Evolutionary conservation across 805 yeast species (phyloP), one percentile per base, ranked within the genome.

Genomic region (Wickerhamiella slavikovae): DNA sequence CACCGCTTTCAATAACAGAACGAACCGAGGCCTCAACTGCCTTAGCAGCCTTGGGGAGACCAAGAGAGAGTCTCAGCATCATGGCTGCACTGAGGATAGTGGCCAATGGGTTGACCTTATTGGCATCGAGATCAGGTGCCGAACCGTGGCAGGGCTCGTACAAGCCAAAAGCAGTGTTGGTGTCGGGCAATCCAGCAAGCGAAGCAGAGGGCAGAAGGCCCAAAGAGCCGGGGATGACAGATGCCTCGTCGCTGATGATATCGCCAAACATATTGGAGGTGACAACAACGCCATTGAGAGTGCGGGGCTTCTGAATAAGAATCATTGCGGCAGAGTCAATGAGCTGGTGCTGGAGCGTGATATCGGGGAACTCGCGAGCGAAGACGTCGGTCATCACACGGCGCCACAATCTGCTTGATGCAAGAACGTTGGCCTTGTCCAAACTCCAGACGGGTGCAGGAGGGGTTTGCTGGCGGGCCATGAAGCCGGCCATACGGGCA

Each of bases 321-420:
- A 85, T 85, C 98, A 89, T 89, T 29, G 98, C 96, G 30, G 98
- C 98, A 10, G 96, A 83, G 57, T 89, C 98, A 45, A 89, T 85
- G 54, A 89, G 67, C 62, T 89, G 98, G 57, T 89, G 94, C 52
- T 85, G 79, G 27, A 83, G 63, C 17, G 64, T 66, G 45, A 89
- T 60, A 44, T 72, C 76, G 31, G 98, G 98, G 63, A 89, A 89
- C 56, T 89, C 98, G 37, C 71, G 68, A 36, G 63, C 57, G 41
- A 89, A 75, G 27, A 83, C 77, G 47, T 73, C 69, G 41, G 79
- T 78, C 26, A 85, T 94, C 13, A 92, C 79, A 53, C 69, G 74
- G 58, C 98, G 71, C 98, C 98, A 89, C 45, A 89, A 62, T 55
- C 98, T 71, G 25, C 94, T 79, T 17, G 93, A 74, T 2, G 98